A percentile compares a stretch with the other conserved stretches of the same genome.
These are phyloP conservation scores for Aureobasidium sp. DNA, from an alignment of 2,329 filamentous ascomycete species.

Conservation along the genomic window DNA sequence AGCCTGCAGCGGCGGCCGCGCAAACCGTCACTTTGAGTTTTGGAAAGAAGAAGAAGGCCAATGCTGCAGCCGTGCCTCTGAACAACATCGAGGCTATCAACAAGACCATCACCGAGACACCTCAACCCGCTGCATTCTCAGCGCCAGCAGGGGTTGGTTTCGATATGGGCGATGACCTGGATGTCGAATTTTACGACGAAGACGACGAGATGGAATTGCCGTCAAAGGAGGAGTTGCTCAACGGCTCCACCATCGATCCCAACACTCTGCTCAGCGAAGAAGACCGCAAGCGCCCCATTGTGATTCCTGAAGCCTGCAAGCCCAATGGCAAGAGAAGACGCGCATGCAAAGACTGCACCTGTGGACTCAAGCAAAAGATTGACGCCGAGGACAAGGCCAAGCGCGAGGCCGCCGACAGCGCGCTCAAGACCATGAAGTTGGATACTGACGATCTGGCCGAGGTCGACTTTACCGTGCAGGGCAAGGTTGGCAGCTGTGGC, in stretches of 20 bases:
- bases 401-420: conserved; percentile 54
- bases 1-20: conserved; percentile 33
- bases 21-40: conserved; percentile 47
- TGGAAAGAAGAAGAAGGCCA: conserved; percentile 45
- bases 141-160: conserved; percentile 55
- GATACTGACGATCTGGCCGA: conserved; percentile 72
- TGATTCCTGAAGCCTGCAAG: conserved; percentile 75
- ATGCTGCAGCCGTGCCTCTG: conserved; percentile 31
- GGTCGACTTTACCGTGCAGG: conserved; percentile 94
- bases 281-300: conserved; percentile 67
- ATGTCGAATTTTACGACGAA: conserved; percentile 38
- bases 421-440: conserved; percentile 60
- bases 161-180: conserved; percentile 53
- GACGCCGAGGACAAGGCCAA: conserved; percentile 73
- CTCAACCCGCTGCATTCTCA: conserved; percentile 35
- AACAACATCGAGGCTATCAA: conserved; percentile 26
- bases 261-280: conserved; percentile 77
- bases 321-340: conserved; percentile 84
- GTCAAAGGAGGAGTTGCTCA: conserved; percentile 38
- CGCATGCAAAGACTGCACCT: conserved; percentile 97
- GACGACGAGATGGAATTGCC: conserved; percentile 28
- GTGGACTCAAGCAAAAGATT: conserved; percentile 76
- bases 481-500: conserved; percentile 89
- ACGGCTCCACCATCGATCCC: conserved; percentile 83
- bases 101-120: conserved; percentile 30